Percentiles rank a stretch among this genome's conserved stretches.
Conservation (phyloP, 148 eudicot species). For the Silene conica region DNA sequence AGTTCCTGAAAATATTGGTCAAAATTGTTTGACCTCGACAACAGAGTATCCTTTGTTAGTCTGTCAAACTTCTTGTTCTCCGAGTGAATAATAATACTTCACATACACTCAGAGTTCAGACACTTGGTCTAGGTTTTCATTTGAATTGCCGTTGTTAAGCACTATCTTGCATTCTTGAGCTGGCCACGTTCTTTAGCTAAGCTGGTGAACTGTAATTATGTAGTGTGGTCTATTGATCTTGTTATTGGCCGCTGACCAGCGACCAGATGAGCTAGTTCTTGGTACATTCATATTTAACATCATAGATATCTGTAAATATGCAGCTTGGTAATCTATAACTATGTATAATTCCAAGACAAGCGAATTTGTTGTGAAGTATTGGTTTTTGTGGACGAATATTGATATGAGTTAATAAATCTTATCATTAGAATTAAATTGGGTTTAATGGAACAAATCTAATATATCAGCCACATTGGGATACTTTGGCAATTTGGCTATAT, state of each 20-base stretch:
- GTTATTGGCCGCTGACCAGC: not conserved
- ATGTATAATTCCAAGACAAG: too few relatives aligned
- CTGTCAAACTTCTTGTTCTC: not conserved
- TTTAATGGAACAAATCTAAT: too few relatives aligned
- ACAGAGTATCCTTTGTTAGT: not conserved
- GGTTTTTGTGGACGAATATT: too few relatives aligned
- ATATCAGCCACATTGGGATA: too few relatives aligned
- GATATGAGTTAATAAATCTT: too few relatives aligned
- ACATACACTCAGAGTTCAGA: not conserved
- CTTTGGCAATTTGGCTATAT: too few relatives aligned
- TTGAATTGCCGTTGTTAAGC: not conserved
- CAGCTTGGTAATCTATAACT: not conserved
- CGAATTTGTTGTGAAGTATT: too few relatives aligned
- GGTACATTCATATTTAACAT: not conserved
- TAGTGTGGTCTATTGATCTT: not conserved
- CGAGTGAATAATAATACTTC: not conserved
- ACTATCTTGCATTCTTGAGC: not conserved
- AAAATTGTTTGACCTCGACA: not conserved
- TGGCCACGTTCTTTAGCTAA: too few relatives aligned
- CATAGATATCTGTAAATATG: not conserved
- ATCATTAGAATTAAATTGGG: too few relatives aligned
- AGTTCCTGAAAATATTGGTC: not conserved
- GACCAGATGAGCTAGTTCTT: not conserved
- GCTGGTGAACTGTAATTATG: too few relatives aligned
- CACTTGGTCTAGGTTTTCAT: not conserved